Conservation (phyloP, 1,139 yeast genomes). For the Spathaspora sp. region DNA sequence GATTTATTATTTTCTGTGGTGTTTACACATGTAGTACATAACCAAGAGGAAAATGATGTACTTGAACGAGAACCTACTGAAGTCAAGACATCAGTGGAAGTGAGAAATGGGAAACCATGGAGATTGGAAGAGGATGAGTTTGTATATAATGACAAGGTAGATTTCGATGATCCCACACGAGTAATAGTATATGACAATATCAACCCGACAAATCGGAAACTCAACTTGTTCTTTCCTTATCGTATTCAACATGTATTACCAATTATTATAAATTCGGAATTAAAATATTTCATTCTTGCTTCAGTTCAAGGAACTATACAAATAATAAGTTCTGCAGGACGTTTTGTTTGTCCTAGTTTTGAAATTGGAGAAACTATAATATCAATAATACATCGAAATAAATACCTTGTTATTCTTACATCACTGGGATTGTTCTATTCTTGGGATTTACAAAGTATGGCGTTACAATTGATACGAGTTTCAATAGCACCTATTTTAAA, state of each 20-base stretch:
- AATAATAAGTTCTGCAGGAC: constrained; percentile 66
- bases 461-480: constrained; percentile 29
- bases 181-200: constrained; percentile 34
- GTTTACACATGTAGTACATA: constrained; percentile 27
- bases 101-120: constrained; percentile 48
- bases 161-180: constrained; percentile 47
- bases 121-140: constrained; percentile 31
- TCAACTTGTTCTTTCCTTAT: constrained; percentile 39
- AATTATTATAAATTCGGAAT: constrained; percentile 24
- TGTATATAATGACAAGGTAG: constrained; percentile 31
- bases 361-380: constrained; percentile 61
- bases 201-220: constrained; percentile 18
- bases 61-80: constrained; percentile 7
- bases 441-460: constrained; percentile 28
- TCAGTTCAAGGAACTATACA: constrained; percentile 72
- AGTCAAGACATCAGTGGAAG: constrained; percentile 31
- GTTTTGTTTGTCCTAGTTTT: constrained; percentile 45
- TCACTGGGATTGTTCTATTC: constrained; percentile 48
- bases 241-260: constrained; percentile 44
- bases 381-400: constrained; percentile 51
- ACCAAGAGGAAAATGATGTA: constrained; percentile 10
- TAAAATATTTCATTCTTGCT: constrained; percentile 53
- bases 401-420: constrained; percentile 55
- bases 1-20: constrained; percentile 40
- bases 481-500: constrained; percentile 56